Base-by-base conservation (phyloP, 768 basidiomycete species). In the Rhodotorula diobovata region DNA sequence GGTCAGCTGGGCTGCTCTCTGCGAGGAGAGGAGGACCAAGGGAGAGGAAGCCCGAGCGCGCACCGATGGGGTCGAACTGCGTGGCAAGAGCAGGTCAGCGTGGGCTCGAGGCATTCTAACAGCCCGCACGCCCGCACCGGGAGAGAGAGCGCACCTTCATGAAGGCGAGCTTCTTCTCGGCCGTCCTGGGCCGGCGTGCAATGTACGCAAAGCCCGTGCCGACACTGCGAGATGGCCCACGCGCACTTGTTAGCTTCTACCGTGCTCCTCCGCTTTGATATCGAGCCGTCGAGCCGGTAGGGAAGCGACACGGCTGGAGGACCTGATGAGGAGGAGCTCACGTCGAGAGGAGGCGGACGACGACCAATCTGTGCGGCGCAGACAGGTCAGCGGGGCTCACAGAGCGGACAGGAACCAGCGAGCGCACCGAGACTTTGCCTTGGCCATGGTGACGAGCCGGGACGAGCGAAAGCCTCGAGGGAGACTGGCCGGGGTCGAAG, bases 81-180 rank as follows among this genome's bases (percentile, higher is more conserved):
- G 35, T 37, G 9, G n/a, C 32, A 16, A 7, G 9, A 23, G 23
- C 21, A 23, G 48, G 48, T 12, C 23, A 50, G 43, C 28, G 4
- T 21, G 20, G 34, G 34, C 34, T 21, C 10, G 20, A 8, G 10
- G 20, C 16, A 32, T 32, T 12, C 6, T 18, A n/a, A 9, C 28
- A 9, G 21, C 1, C 0, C 56, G 28, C 12, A 15, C 3, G 37
- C 4, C 0, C 18, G 43, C 6, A 21, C 3, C 2, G 37, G 35
- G 4, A 35, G 37, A 16, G 6, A 25, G 8, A 2, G 32, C 61
- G 46, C 41, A 74, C 69, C 73, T 74, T 75, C 70, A 75, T 70
- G 63, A 75, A 72, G 18, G 70, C 70, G 43, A 75, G 61, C 63
- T 75, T 75, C 67, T 69, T 75, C 67, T 75, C 74, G 8, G 74